phyloP scores from a whole-genome alignment of 2,329 filamentous ascomycete species.

The Magnaporthales sp. region DNA sequence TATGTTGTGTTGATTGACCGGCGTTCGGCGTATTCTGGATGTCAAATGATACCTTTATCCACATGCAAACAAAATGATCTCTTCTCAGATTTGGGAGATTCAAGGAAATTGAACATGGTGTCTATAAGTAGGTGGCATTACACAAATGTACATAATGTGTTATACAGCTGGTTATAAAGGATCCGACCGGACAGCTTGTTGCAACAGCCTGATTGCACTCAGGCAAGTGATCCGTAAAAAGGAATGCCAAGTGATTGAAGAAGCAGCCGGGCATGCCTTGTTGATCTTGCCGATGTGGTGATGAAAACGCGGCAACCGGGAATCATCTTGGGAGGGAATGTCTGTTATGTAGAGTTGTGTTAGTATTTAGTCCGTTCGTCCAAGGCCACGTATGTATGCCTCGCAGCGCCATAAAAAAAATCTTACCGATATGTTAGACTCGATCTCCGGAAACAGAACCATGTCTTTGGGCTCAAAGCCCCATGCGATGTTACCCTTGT shows the following conservation, averaged over 20 bases:
- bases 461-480: slow-evolving; percentile 70
- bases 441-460: slow-evolving; percentile 84
- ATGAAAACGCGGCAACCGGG: slow-evolving; percentile 78
- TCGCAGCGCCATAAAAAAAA: slow-evolving; percentile 14
- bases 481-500: slow-evolving; percentile 77
- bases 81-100: background rate
- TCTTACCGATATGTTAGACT: slow-evolving; percentile 90
- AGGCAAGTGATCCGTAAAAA: slow-evolving; percentile 53
- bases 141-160: slow-evolving; percentile 8
- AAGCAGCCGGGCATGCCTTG: slow-evolving; percentile 75
- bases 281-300: slow-evolving; percentile 75
- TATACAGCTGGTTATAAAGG: background rate
- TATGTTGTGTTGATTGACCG: background rate
- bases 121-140: background rate
- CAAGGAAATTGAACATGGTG: background rate
- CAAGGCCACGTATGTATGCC: background rate
- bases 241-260: slow-evolving; percentile 66
- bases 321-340: slow-evolving; percentile 62
- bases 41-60: background rate
- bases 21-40: background rate
- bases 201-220: background rate
- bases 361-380: background rate
- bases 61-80: background rate
- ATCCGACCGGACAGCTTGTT: background rate
- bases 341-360: slow-evolving; percentile 23